These are phyloP conservation scores for Gossypium herbaceum DNA, from an alignment of 345 rosid genomes.

Conservation along the genomic window DNA sequence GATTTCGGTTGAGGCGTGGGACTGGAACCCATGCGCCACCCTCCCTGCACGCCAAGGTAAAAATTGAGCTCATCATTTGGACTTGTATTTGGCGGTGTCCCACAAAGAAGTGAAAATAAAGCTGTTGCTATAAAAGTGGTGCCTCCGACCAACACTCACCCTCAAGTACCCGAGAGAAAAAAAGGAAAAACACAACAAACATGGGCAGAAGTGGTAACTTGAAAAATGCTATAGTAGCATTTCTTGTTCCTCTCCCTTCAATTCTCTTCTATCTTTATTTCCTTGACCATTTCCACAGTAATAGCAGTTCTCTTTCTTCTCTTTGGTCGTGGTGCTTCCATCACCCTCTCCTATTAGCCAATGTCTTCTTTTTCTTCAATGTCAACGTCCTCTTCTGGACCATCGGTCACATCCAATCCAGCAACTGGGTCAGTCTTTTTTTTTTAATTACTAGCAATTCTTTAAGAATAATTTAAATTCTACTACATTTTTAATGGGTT, in stretches of 20 bases:
- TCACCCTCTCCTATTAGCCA: conserved; percentile 78
- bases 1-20: conserved; percentile 9
- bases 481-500: neutral
- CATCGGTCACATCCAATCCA: conserved; percentile 61
- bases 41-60: neutral
- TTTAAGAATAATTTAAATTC: neutral
- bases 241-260: conserved; percentile 76
- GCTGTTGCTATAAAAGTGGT: neutral
- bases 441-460: neutral
- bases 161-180: neutral
- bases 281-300: conserved; percentile 34
- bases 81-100: neutral
- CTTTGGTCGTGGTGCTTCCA: conserved; percentile 67
- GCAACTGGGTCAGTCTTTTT: conserved; percentile 68
- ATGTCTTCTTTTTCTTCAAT: conserved; percentile 80
- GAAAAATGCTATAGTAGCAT: conserved; percentile 56
- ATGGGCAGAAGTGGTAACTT: conserved; percentile 46
- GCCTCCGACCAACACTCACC: neutral
- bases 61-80: neutral
- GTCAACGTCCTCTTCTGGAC: conserved; percentile 91
- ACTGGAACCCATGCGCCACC: neutral
- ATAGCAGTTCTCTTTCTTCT: conserved; percentile 23
- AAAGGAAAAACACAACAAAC: neutral
- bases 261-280: conserved; percentile 58
- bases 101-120: neutral